Evolutionary conservation across 106 monocot genomes (phyloP), one percentile per base, ranked within the genome.

Genomic region (Dendrobium nobile): DNA sequence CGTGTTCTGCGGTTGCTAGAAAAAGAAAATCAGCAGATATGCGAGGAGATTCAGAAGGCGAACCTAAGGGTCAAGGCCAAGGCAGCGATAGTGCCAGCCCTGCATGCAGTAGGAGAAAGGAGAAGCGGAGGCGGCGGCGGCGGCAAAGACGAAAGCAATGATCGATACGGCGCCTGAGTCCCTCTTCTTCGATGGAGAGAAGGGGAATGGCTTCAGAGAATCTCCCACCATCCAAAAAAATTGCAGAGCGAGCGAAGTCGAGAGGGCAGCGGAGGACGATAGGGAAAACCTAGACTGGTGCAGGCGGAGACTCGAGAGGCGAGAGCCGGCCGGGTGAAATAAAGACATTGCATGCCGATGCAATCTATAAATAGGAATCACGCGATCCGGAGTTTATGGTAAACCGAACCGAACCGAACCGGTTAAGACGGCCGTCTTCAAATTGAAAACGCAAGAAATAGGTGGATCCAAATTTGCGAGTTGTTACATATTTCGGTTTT

Each of bases 51-150:
- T 22, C 33, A 37, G 70, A 43, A 74, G 41, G 5, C 3, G 79
- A 84, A 73, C 73, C 15, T 65, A 85, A 24, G 88, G 88, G 41
- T 85, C 85, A 37, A 85, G 77, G 82, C 85, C 85, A 73, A 85
- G 79, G 85, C 85, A 85, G 82, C 82, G 85, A 68, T 82, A 80
- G 85, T 88, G 80, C 88, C 88, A 88, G 77, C 88, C 88, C 80
- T 85, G 88, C 88, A 88, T 88, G 80, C 88, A 88, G 27, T 79
- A 85, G 47, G 79, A 85, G 80, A 80, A 88, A 61, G 73, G 17
- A 40, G 67, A 41, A 55, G 72, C 54, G 47, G 82, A 73, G 45
- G 45, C n/a, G 45, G 58, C 2, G 11, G 20, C 6, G 58, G 27
- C 26, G 40, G 26, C 51, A 4, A 37, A 20, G 24, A 67, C 17